phyloP scores from a whole-genome alignment of 768 basidiomycete genomes.

The Boletus subparvulus region DNA sequence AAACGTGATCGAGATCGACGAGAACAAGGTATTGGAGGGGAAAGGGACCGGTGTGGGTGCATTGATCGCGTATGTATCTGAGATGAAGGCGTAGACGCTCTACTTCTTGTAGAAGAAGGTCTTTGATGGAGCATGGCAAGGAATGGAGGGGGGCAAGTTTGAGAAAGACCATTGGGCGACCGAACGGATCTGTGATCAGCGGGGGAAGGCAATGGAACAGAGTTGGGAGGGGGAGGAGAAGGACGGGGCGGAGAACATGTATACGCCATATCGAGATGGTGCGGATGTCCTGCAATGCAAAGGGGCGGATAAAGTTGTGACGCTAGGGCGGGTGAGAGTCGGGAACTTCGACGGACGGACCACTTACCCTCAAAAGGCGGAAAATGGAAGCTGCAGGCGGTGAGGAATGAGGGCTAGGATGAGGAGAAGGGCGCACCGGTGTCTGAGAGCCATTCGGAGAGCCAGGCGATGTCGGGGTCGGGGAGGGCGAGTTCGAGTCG shows the following conservation, averaged over 20 bases:
- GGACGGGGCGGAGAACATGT: conserved; percentile 39
- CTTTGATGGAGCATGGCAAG: conserved; percentile 39
- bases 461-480: conserved; percentile 48
- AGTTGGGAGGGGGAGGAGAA: conserved; percentile 27
- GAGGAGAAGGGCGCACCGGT: conserved; percentile 46
- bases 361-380: conserved; percentile 60
- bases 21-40: conserved; percentile 66
- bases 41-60: conserved; percentile 31
- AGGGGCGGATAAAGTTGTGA: conserved; percentile 63
- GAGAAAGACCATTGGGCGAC: conserved; percentile 63
- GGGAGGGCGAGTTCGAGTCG: conserved; percentile 55
- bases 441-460: conserved; percentile 64
- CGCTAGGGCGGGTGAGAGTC: conserved; percentile 41
- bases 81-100: conserved; percentile 62
- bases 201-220: conserved; percentile 56
- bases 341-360: not conserved
- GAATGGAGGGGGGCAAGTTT: conserved; percentile 44
- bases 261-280: conserved; percentile 57
- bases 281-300: conserved; percentile 58
- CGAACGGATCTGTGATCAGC: conserved; percentile 55
- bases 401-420: not conserved
- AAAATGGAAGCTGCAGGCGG: conserved; percentile 47
- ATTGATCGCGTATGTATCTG: conserved; percentile 42
- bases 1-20: conserved; percentile 59
- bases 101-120: conserved; percentile 46